Evolutionary conservation across 345 rosid genomes (phyloP).

Genomic region (Adansonia digitata): DNA sequence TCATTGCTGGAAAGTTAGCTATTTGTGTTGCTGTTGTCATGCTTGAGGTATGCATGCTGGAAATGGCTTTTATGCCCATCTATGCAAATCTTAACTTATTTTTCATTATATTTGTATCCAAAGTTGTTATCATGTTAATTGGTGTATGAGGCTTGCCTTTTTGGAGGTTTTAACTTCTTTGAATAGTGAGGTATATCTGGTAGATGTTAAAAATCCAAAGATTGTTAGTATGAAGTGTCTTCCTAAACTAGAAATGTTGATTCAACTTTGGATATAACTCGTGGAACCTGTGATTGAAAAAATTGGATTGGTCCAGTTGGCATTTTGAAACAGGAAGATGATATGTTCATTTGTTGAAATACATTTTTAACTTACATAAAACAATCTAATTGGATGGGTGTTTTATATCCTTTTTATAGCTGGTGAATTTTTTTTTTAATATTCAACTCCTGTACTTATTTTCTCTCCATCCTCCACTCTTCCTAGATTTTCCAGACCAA

Average conservation of each 20-base stretch:
- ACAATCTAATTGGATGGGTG: background rate
- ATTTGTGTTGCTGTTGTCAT: background rate
- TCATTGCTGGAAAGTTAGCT: background rate
- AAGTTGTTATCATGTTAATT: background rate
- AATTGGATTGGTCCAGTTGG: background rate
- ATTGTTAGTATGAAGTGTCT: background rate
- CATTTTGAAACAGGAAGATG: background rate
- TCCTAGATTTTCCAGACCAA: background rate
- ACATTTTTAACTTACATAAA: background rate
- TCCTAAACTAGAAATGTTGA: background rate
- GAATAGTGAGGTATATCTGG: background rate
- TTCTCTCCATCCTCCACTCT: background rate
- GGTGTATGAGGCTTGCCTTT: background rate
- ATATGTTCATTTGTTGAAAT: background rate
- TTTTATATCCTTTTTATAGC: background rate
- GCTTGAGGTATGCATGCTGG: background rate
- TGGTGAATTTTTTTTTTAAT: background rate
- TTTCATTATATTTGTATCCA: background rate
- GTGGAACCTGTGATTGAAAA: background rate
- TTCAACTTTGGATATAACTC: background rate
- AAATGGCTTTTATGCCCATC: background rate
- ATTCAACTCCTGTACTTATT: background rate
- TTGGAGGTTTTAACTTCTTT: background rate
- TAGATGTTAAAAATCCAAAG: background rate
- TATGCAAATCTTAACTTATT: background rate